Evolutionary conservation across 2,329 filamentous ascomycete genomes (phyloP), one percentile per base, ranked within the genome.

Genomic region (Trichoderma atroviride): DNA sequence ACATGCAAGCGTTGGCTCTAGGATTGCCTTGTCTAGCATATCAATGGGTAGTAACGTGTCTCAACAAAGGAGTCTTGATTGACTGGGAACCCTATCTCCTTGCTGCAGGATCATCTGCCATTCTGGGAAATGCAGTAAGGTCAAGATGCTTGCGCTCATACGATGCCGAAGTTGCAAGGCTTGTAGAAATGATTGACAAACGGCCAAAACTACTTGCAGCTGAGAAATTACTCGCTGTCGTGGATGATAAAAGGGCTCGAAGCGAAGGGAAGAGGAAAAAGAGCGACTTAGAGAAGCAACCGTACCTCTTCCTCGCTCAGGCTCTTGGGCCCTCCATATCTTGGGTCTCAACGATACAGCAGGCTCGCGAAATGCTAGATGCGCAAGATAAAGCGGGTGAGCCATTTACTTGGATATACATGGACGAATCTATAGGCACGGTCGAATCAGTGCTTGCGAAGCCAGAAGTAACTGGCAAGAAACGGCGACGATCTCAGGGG

Each of bases 1-100:
- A 96, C 78, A 92, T 98, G 85, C 94, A 98, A 80, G 96, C 96
- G 0, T 86, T 99, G 2, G 94, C 96, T 0, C 86, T 99, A 0
- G 93, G 93, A 0, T 81, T 99, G 0, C 96, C 96, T 0, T 97
- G 94, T 75, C 84, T 99, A 1, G 91, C 93, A 6, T 87, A 89
- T 6, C 89, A 90, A 67, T 99, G 96, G 95, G 83, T 97, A 59
- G 85, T 87, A 31, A 87, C 91, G 61, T 97, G 92, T 71, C 79
- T 95, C 3, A 79, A 84, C 0, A 87, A 87, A 37, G 83, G 84
- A 6, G 77, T 81, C 9, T 79, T 95, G 0, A 80, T 96, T 0
- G 87, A 92, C 63, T 97, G 94, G 92, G 82, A 86, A 9, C 87
- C 89, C 0, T 98, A 97, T 75, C 86, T 97, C 0, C 87, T 99